Base-by-base conservation (phyloP, 192 early-diverging fungal genomes). In the Podochytrium sp. region DNA sequence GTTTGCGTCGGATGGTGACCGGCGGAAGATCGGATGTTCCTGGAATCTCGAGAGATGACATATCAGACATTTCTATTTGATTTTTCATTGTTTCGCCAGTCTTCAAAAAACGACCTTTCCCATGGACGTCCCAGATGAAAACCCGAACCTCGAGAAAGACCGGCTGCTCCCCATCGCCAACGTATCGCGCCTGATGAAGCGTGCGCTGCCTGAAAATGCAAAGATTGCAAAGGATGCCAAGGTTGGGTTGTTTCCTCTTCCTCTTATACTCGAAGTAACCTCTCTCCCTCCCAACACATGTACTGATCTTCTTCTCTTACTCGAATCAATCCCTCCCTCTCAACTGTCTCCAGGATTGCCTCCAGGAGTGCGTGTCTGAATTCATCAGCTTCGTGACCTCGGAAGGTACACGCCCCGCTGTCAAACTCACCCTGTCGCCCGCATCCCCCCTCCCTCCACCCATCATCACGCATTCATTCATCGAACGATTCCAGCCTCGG, bases 211-310 rank as follows among this genome's bases (percentile, higher is more conserved):
- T 0, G 95, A 96, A 35, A 99, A 96, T 80, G 94, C 95, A 35
- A 99, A 99, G 74, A 96, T 99, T 60, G 94, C 96, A 25, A 98
- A 98, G 73, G 97, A 99, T 61, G 96, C 97, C 47, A 99, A 99
- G 38, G 59, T 61, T 18, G 14, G n/a, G n/a, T n/a, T n/a, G n/a
- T n/a, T n/a, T n/a, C n/a, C n/a, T n/a, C n/a, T 23, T 61, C 16
- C 59, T 61, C 20, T 23, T 40, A 18, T 20, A 38, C 73, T 72
- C 25, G n/a, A n/a, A n/a, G n/a, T n/a, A n/a, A n/a, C n/a, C n/a
- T n/a, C n/a, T n/a, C n/a, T n/a, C n/a, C n/a, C n/a, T n/a, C n/a
- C n/a, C n/a, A n/a, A n/a, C n/a, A n/a, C n/a, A n/a, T n/a, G n/a
- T n/a, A n/a, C n/a, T n/a, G n/a, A n/a, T n/a, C n/a, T n/a, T n/a